Conservation (phyloP, 345 rosid species). For the Cardiospermum halicacabum region DNA sequence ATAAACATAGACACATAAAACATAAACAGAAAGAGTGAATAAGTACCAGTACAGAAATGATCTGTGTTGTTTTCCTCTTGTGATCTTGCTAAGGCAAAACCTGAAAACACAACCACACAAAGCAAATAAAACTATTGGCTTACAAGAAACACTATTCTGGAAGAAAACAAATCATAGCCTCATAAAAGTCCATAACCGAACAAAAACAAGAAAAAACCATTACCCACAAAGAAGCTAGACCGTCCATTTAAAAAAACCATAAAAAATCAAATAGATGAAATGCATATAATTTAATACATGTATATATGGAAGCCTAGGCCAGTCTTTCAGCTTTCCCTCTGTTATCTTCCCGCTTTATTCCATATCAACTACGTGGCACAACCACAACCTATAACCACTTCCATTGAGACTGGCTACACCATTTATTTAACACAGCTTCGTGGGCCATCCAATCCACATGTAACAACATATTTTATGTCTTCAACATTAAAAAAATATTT, state of each 20-base stretch:
- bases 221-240: constrained; percentile 24
- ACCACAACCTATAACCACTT: constrained; percentile 25
- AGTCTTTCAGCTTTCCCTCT: constrained; percentile 18
- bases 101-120: constrained; percentile 72
- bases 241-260: constrained; percentile 6
- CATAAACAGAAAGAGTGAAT: no score
- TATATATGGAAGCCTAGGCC: constrained; percentile 19
- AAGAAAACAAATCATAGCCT: constrained; percentile 40
- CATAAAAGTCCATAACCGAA: constrained; percentile 35
- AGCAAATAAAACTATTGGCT: constrained; percentile 18
- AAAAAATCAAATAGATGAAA: no score
- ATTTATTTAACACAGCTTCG: constrained; percentile 2
- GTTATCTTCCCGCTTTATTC: constrained; percentile 46
- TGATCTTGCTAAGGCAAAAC: constrained; percentile 38
- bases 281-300: constrained; percentile 16
- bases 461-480: neutral
- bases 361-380: constrained; percentile 40
- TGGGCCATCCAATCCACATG: constrained; percentile 3
- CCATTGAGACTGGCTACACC: constrained; percentile 1
- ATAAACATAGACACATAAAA: constrained; percentile 11
- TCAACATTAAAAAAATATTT: neutral
- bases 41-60: constrained; percentile 34
- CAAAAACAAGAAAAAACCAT: constrained; percentile 18
- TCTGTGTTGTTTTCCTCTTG: constrained; percentile 24
- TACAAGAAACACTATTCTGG: constrained; percentile 13